These are phyloP conservation scores for bread wheat (Triticum aestivum) DNA, from an alignment of 176 grass and related monocot genomes.

Conservation along the genomic window IWGSC_CS_RefSeq_v2.1 NC_057803.1:588954794-588955293, in stretches of 20 bases:
- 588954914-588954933: background rate
- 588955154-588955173: background rate
- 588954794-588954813: too few relatives aligned
- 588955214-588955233: background rate
- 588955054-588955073: background rate
- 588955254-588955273: background rate
- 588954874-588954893: background rate
- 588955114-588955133: background rate
- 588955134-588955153: background rate
- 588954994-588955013: background rate
- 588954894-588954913: background rate
- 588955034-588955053: background rate
- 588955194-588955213: background rate
- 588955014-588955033: background rate
- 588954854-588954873: background rate
- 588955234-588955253: background rate
- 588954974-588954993: background rate
- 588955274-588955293: background rate
- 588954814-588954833: too few relatives aligned
- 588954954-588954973: background rate
- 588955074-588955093: background rate
- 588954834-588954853: too few relatives aligned
- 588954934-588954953: background rate
- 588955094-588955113: too few relatives aligned
- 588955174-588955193: too few relatives aligned